A percentile compares a stretch with the other conserved stretches of the same genome.
phyloP scores from a whole-genome alignment of 179 eudicot species.

The Heliamphora pulchella region DNA sequence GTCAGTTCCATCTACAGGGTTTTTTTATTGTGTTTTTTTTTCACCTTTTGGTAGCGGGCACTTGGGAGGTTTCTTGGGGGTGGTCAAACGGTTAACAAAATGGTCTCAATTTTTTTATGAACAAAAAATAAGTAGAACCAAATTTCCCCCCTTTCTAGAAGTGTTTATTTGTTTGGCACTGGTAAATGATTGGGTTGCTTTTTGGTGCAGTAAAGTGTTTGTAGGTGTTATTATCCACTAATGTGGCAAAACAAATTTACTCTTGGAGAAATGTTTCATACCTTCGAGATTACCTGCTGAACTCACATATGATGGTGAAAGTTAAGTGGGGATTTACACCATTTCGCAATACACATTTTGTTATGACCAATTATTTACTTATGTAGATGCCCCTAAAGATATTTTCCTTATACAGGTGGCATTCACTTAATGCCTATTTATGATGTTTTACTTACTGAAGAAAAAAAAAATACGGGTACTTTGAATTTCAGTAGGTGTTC shows the following conservation, averaged over 20 bases:
- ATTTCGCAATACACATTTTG: not conserved
- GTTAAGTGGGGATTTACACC: not conserved
- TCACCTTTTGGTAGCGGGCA: too few relatives aligned
- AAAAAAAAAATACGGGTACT: too few relatives aligned
- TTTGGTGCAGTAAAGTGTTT: constrained; percentile 6
- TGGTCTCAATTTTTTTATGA: not conserved
- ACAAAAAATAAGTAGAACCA: not conserved
- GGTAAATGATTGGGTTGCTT: not conserved
- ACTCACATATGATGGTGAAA: not conserved
- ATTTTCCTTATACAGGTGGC: too few relatives aligned
- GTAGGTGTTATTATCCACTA: not conserved
- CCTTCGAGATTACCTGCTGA: not conserved
- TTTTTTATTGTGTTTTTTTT: too few relatives aligned
- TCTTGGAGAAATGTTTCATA: not conserved
- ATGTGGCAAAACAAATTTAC: not conserved
- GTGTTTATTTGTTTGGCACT: not conserved
- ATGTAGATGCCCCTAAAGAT: not conserved
- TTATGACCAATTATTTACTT: not conserved
- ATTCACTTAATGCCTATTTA: too few relatives aligned
- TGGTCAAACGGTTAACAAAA: not conserved
- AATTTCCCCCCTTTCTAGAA: not conserved
- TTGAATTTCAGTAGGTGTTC: too few relatives aligned
- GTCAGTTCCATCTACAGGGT: too few relatives aligned
- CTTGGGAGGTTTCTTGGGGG: too few relatives aligned
- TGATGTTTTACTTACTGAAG: too few relatives aligned